Conservation (phyloP, 2,329 filamentous ascomycete species). For the Claviceps sp. region DNA sequence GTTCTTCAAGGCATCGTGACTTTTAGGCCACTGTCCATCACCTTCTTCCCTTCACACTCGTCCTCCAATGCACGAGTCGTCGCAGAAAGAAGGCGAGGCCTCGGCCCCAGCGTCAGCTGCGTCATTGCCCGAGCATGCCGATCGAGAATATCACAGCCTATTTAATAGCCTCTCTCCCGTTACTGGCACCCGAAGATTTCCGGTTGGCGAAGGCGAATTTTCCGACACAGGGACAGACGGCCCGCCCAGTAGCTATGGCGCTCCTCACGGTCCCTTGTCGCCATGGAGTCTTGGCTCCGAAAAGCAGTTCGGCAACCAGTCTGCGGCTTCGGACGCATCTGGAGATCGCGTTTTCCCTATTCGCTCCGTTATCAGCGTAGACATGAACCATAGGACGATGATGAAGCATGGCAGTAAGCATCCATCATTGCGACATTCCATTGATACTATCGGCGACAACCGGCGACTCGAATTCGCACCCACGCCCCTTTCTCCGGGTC, state of each 20-base stretch:
- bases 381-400: slow-evolving; percentile 33
- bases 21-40: slow-evolving; percentile 1
- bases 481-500: slow-evolving; percentile 9
- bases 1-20: not conserved
- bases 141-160: not conserved
- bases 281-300: slow-evolving; percentile 31
- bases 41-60: not conserved
- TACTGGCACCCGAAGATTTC: not conserved
- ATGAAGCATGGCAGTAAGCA: slow-evolving; percentile 26
- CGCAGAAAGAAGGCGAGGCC: not conserved
- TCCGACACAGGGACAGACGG: not conserved
- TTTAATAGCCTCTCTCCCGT: not conserved
- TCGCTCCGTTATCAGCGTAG: slow-evolving; percentile 62
- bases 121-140: not conserved
- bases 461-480: slow-evolving; percentile 15
- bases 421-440: slow-evolving; percentile 16
- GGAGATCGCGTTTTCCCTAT: slow-evolving; percentile 66
- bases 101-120: not conserved
- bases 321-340: slow-evolving; percentile 22
- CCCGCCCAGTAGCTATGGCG: not conserved
- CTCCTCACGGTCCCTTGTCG: slow-evolving; percentile 18
- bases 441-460: slow-evolving; percentile 16
- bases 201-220: not conserved
- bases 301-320: slow-evolving; percentile 21
- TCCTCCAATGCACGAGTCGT: slow-evolving; percentile 2